Percentiles rank a stretch among this genome's conserved stretches.
phyloP scores from a whole-genome alignment of 169 alveolate species.

The Cryptosporidium viatorum region DNA sequence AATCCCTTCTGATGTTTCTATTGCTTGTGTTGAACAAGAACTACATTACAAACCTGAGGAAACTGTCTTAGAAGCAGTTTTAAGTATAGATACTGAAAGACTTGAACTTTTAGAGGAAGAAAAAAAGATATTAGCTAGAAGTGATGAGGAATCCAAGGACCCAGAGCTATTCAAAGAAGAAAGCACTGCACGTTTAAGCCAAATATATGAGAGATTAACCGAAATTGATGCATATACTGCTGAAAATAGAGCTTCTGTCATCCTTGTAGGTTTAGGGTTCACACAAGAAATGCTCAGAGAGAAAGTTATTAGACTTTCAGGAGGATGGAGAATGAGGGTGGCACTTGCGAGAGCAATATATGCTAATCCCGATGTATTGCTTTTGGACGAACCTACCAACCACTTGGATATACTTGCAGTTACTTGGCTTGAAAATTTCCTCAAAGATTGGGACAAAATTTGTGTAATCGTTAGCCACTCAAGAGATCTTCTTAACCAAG shows the following conservation, averaged over 20 bases:
- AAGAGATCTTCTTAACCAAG: slow-evolving; percentile 94
- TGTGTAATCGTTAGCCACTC: slow-evolving; percentile 97
- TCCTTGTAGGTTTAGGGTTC: slow-evolving; percentile 94
- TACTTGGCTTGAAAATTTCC: slow-evolving; percentile 94
- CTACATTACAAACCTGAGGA: slow-evolving; percentile 78
- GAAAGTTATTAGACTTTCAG: slow-evolving; percentile 90
- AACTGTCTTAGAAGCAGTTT: slow-evolving; percentile 91
- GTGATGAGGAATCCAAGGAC: slow-evolving; percentile 81
- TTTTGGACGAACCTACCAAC: slow-evolving; percentile 94
- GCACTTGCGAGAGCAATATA: slow-evolving; percentile 85
- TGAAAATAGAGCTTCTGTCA: slow-evolving; percentile 91
- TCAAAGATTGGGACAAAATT: slow-evolving; percentile 90
- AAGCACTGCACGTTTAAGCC: slow-evolving; percentile 82
- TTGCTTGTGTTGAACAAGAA: slow-evolving; percentile 96
- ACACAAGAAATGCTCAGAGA: slow-evolving; percentile 85
- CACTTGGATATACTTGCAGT: slow-evolving; percentile 95
- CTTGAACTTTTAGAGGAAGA: slow-evolving; percentile 87
- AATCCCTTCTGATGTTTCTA: slow-evolving; percentile 90
- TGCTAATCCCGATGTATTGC: slow-evolving; percentile 91
- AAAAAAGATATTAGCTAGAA: slow-evolving; percentile 81
- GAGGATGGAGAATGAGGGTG: slow-evolving; percentile 84
- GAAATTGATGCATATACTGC: slow-evolving; percentile 92
- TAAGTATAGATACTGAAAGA: slow-evolving; percentile 95
- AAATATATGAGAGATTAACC: slow-evolving; percentile 87
- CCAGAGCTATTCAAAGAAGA: slow-evolving; percentile 75